Evolutionary conservation across 179 eudicot species (phyloP).

Genomic region (Nepenthes alata): DNA sequence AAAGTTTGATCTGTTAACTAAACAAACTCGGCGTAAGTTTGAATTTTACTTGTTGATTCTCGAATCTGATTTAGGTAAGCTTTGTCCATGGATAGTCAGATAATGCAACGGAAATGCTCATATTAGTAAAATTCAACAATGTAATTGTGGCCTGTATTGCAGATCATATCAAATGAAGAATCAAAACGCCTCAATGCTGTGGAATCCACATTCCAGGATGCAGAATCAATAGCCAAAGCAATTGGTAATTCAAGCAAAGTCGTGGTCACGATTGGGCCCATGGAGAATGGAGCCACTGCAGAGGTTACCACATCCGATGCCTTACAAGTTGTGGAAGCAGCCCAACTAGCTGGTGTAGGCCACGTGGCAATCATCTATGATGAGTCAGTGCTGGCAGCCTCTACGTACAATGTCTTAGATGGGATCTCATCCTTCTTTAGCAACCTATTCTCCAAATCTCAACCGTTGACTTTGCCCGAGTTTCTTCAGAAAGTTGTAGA

Average conservation of each 20-base stretch:
- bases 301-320: slow-evolving; percentile 63
- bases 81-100: no score
- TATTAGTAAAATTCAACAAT: not conserved
- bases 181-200: slow-evolving; percentile 85
- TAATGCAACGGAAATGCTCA: not conserved
- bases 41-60: no score
- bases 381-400: slow-evolving; percentile 13
- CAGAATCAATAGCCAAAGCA: slow-evolving; percentile 82
- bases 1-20: no score
- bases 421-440: slow-evolving; percentile 65
- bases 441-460: slow-evolving; percentile 59
- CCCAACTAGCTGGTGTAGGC: slow-evolving; percentile 67
- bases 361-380: slow-evolving; percentile 76
- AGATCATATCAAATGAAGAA: slow-evolving; percentile 85
- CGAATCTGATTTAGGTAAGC: no score
- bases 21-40: no score
- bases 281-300: slow-evolving; percentile 52
- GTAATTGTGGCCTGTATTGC: slow-evolving; percentile 8
- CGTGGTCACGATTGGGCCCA: slow-evolving; percentile 67
- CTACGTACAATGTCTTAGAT: slow-evolving; percentile 59
- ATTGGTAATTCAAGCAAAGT: slow-evolving; percentile 91
- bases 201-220: slow-evolving; percentile 53
- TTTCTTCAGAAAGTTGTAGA: slow-evolving; percentile 49
- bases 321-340: slow-evolving; percentile 60
- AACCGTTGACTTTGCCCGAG: slow-evolving; percentile 50